Conservation (phyloP, 2,329 filamentous ascomycete species). For the Tolypocladium paradoxum region DNA sequence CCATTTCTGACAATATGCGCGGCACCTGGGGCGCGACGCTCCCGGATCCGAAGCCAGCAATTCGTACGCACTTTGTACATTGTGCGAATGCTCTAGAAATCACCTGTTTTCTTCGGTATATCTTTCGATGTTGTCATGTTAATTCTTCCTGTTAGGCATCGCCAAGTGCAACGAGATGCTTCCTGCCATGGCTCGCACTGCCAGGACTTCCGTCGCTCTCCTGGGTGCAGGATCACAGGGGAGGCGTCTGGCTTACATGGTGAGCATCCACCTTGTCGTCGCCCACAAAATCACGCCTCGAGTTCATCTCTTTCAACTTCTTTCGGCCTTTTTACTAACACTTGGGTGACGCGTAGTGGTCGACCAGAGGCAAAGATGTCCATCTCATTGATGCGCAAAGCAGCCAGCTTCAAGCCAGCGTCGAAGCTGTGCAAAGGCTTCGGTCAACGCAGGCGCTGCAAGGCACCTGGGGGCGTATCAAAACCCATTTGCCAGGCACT, state of each 20-base stretch:
- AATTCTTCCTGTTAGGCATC: neutral
- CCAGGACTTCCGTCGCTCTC: conserved; percentile 11
- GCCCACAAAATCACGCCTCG: neutral
- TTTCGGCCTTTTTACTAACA: neutral
- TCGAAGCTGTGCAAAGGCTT: conserved; percentile 14
- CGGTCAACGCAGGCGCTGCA: conserved; percentile 3
- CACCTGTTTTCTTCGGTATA: neutral
- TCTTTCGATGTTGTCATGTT: neutral
- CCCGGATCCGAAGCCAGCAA: neutral
- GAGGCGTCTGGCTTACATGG: conserved; percentile 19
- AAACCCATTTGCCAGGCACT: conserved; percentile 9
- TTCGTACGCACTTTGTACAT: neutral
- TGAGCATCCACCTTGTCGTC: neutral
- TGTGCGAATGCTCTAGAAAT: neutral
- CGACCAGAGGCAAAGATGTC: conserved; percentile 17
- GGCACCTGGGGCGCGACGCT: no score
- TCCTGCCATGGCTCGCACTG: neutral
- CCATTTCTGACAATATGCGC: neutral
- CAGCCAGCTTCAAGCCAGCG: conserved; percentile 14
- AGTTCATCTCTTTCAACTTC: neutral
- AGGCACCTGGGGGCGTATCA: conserved; percentile 10
- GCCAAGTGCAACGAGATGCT: neutral
- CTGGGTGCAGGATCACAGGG: conserved; percentile 20
- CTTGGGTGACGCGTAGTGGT: conserved; percentile 11
- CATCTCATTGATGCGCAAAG: conserved; percentile 16